phyloP scores from a whole-genome alignment of 2,329 filamentous ascomycete genomes.

The Aspergillus oerlinghausenensis region DNA sequence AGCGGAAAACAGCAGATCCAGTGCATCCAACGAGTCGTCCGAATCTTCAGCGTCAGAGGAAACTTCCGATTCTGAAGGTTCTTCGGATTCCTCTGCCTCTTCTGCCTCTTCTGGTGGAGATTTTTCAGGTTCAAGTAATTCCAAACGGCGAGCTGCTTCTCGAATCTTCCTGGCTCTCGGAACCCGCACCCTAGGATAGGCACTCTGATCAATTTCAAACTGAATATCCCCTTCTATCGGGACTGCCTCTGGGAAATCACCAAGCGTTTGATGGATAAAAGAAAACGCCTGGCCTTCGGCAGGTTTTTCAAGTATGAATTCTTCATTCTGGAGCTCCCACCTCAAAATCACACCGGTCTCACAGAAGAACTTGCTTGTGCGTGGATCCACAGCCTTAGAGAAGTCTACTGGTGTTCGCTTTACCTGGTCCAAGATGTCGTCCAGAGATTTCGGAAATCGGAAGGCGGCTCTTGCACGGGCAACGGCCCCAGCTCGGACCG shows the following conservation, averaged over 20 bases:
- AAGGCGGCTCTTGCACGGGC: slow-evolving; percentile 1
- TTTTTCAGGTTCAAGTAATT: neutral
- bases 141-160: neutral
- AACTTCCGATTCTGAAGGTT: neutral
- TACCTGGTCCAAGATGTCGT: slow-evolving; percentile 24
- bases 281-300: slow-evolving; percentile 11
- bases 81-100: neutral
- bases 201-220: slow-evolving; percentile 24
- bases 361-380: slow-evolving; percentile 22
- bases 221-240: slow-evolving; percentile 30
- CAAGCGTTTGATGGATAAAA: slow-evolving; percentile 38
- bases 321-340: slow-evolving; percentile 35
- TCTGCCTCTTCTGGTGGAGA: neutral
- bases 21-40: neutral
- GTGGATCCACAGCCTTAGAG: slow-evolving; percentile 19
- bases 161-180: slow-evolving; percentile 6
- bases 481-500: slow-evolving; percentile 4
- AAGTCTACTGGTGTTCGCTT: slow-evolving; percentile 12
- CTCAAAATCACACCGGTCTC: slow-evolving; percentile 29
- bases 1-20: neutral
- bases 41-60: neutral
- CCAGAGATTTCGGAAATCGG: slow-evolving; percentile 25
- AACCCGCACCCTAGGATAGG: neutral
- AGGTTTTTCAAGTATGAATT: slow-evolving; percentile 22
- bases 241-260: slow-evolving; percentile 25